A percentile compares a stretch with the other conserved stretches of the same genome.
phyloP scores from a whole-genome alignment of 345 rosid species.

The Gossypioides kirkii region DNA sequence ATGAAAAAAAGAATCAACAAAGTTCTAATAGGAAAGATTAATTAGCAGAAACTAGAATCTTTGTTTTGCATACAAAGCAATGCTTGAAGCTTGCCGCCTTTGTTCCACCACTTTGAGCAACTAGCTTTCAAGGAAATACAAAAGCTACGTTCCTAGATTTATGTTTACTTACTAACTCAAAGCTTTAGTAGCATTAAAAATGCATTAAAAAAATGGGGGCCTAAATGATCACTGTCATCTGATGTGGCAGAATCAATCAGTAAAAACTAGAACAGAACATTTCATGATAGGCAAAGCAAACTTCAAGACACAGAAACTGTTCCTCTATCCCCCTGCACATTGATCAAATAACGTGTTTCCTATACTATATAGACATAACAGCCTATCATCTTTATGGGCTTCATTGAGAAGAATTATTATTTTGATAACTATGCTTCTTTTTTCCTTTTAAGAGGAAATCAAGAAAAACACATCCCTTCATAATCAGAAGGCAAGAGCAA shows the following conservation, averaged over 20 bases:
- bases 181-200: background rate
- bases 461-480: constrained; percentile 6
- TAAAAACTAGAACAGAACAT: background rate
- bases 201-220: background rate
- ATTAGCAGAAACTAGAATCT: background rate
- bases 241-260: background rate
- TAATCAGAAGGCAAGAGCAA: background rate
- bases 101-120: background rate
- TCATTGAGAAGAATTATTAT: background rate
- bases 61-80: background rate
- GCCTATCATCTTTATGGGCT: background rate
- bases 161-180: background rate
- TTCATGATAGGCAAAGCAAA: background rate
- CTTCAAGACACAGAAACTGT: background rate
- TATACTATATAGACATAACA: background rate
- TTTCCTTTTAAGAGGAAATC: background rate
- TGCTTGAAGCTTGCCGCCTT: background rate
- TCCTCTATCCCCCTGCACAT: background rate
- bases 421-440: background rate
- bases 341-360: background rate
- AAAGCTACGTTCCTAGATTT: background rate
- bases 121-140: background rate
- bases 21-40: background rate
- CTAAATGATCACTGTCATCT: background rate
- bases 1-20: background rate